Base-by-base conservation (phyloP, 306 rosid species). In the Ammopiptanthus mongolicus region DNA sequence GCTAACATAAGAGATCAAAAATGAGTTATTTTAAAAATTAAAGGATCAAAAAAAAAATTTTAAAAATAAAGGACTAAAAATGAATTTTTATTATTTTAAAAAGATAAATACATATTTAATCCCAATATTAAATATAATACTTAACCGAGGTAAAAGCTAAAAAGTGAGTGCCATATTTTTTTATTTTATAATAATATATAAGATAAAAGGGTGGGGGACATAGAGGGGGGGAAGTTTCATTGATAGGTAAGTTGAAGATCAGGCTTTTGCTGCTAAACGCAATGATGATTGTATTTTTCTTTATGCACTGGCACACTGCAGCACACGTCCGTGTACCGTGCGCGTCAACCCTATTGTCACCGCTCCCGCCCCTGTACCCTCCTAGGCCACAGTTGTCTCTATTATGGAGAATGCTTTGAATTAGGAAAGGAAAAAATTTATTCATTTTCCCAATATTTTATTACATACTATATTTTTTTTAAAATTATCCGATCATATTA, bases 281-380 rank as follows among this genome's bases (percentile, higher is more conserved):
- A 81, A 85, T 81, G 65, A 85, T 85, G 80, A 65, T 72, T 70
- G 65, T 80, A 14, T 80, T 51, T 51, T 83, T 74, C 68, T 65
- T 75, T 78, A 79, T 73, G 71, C 75, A 80, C n/a, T 80, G 73
- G 47, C 80, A 39, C 8, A 15, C 72, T 77, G 88, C 80, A 81
- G 78, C 78, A 80, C 74, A 77, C 83, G 85, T 84, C 83, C 86
- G 88, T 81, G 88, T 81, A 85, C 81, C 85, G 86, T 85, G 88
- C 84, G 86, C 86, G 86, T 85, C 86, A 74, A 85, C 84, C 80
- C 81, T 78, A 39, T 58, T 75, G 77, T 78, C 67, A 78, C 83
- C 83, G 50, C 77, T 71, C 22, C 8, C 65, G 10, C 42, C n/a
- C 42, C n/a, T 51, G 78, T 76, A 63, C 78, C 52, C 34, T 36